Base-by-base conservation (phyloP, 2,329 filamentous ascomycete genomes). In the Sporothrix brasiliensis region DNA sequence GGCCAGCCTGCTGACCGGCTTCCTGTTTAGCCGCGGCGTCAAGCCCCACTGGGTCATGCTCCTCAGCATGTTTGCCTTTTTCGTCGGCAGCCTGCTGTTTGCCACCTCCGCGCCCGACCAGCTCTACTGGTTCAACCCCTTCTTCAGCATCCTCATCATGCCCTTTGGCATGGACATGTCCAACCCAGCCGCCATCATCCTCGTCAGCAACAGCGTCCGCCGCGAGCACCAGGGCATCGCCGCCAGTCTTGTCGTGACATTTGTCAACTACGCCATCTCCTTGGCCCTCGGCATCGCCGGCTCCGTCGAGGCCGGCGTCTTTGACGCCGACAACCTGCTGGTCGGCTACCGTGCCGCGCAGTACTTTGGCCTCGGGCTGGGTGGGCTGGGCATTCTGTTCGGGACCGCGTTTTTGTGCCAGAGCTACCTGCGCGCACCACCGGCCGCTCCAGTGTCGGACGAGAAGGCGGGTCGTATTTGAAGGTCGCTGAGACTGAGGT, bases 241-340 rank as follows among this genome's bases (percentile, higher is more conserved):
- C 0, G 82, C 81, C 11, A 86, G 83, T 21, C 76, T 91, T 6
- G 86, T 91, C 44, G 88, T 85, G 70, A 91, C 88, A 0, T 81
- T 89, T 13, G 86, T 91, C 72, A 91, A 92, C 77, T 92, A 91
- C 76, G 85, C 85, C 71, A 91, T 92, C 47, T 87, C 87, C 1
- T 77, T 91, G 2, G 88, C 87, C 0, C 81, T 92, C 0, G 90
- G 89, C 0, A 84, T 92, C 60, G 89, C 89, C 0, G 89, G 88
- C 0, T 91, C 88, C 0, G 84, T 91, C 2, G 88, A 91, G 75
- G 78, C 79, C 0, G 78, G 81, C 6, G 76, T 81, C 0, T 75
- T 76, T 54, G 69, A 70, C 3, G 73, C 75, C 0, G 69, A 75
- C 47, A 74, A 80, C 54, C 69, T 76, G 44, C 71, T 81, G 13